phyloP scores from a whole-genome alignment of 2,329 filamentous ascomycete genomes.

The Pseudogymnoascus sp. region DNA sequence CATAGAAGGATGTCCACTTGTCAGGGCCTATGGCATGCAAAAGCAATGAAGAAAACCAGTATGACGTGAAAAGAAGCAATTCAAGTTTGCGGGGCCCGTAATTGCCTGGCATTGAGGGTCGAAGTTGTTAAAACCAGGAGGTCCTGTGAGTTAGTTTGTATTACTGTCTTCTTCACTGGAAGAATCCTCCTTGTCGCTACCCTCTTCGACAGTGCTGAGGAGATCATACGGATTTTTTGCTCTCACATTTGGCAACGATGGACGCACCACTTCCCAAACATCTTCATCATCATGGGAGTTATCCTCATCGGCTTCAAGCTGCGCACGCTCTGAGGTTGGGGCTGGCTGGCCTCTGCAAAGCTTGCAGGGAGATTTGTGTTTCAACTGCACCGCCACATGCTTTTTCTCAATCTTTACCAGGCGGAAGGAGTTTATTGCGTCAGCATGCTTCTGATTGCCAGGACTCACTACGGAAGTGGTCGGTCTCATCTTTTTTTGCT shows the following conservation, averaged over 20 bases:
- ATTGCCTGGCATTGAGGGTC: no score
- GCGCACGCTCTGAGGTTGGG: background rate
- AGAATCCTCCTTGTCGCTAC: background rate
- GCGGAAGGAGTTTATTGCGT: background rate
- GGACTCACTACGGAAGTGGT: background rate
- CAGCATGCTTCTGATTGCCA: background rate
- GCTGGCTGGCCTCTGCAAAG: background rate
- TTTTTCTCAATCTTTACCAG: background rate
- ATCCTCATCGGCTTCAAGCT: background rate
- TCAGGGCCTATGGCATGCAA: background rate
- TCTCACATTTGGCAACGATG: background rate
- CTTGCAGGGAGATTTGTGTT: background rate
- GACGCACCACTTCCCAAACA: background rate
- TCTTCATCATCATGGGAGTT: background rate
- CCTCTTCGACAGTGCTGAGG: background rate
- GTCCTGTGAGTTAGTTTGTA: background rate
- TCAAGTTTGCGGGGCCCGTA: background rate
- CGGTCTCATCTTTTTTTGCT: background rate
- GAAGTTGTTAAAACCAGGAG: background rate
- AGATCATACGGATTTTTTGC: conserved; percentile 1
- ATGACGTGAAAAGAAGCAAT: background rate
- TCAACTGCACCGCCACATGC: background rate
- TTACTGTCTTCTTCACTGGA: background rate
- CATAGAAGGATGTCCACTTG: background rate
- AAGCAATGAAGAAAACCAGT: background rate